Base-by-base conservation (phyloP, 352 stramenopile species). In the Phytophthora boehmeriae region DNA sequence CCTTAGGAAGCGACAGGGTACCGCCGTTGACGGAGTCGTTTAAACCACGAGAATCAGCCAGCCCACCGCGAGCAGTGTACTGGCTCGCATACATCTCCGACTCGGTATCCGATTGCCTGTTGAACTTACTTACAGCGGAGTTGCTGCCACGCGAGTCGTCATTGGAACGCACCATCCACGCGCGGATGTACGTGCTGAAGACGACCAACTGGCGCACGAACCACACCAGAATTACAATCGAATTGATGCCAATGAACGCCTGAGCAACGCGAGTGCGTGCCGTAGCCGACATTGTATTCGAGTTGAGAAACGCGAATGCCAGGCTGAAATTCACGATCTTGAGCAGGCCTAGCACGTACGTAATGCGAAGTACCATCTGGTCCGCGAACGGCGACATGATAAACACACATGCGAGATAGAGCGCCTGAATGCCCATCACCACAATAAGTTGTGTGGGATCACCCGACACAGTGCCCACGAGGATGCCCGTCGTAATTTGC, bases 261-360 rank as follows among this genome's bases (percentile, higher is more conserved):
- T 89, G 66, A 1, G 78, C 81, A 11, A 86, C 60, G 13, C 25
- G 56, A 25, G 71, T 71, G 14, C 76, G 68, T 0, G 51, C 68
- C 6, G 66, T 70, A 14, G 68, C 49, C 13, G 78, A 71, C 68
- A 88, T 76, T 10, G 59, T 58, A 47, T 81, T 78, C 20, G 70
- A 74, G 50, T 84, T 72, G 1, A 89, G 61, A 55, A 87, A 91
- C 23, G 75, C 68, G 39, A 89, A 88, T 8, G 75, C 76, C 17
- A 91, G 25, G 0, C 63, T 61, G 28, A 84, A 87, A 59, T 91
- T 91, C 30, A 86, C 27, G 16, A 89, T 72, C 61, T 86, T 89
- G 56, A 87, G 44, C 42, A 74, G 30, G 13, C 64, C 53, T n/a
- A 90, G 50, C 0, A 55, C 73, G 50, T 86, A 86, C 51, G 76